These are phyloP conservation scores for Tarenaya hassleriana DNA, from an alignment of 345 rosid genomes.

Conservation along the genomic window DNA sequence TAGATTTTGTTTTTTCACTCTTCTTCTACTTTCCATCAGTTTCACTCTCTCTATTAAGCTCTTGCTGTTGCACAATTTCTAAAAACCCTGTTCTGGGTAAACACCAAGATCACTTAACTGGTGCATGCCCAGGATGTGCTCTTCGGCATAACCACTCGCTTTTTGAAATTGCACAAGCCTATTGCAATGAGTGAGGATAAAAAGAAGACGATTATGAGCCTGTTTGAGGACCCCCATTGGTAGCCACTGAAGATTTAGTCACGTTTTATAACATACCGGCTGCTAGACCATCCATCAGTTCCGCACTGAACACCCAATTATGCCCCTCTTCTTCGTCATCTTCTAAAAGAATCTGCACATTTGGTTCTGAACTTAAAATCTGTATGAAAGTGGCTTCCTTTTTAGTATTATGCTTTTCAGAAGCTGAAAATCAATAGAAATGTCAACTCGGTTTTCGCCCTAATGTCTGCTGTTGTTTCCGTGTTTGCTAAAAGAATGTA, in stretches of 20 bases:
- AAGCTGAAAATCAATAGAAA: not conserved
- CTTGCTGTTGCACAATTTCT: slow-evolving; percentile 53
- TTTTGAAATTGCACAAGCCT: slow-evolving; percentile 96
- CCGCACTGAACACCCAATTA: too few species aligned
- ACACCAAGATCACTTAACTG: slow-evolving; percentile 90
- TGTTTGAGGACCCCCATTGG: slow-evolving; percentile 87
- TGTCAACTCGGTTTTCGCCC: too few species aligned
- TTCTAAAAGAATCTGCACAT: not conserved
- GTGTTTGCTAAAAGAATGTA: not conserved
- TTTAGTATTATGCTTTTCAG: not conserved
- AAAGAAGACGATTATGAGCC: slow-evolving; percentile 85
- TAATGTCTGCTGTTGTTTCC: not conserved
- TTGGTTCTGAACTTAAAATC: too few species aligned
- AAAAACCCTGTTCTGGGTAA: slow-evolving; percentile 68
- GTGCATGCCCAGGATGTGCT: slow-evolving; percentile 72
- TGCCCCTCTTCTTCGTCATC: too few species aligned
- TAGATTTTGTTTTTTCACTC: slow-evolving; percentile 27
- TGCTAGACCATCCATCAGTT: too few species aligned
- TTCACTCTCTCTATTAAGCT: slow-evolving; percentile 35
- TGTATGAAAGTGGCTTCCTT: not conserved
- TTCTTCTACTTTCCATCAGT: slow-evolving; percentile 40
- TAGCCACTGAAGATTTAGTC: too few species aligned
- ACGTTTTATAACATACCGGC: too few species aligned
- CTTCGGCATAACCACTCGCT: slow-evolving; percentile 78
- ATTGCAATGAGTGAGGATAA: slow-evolving; percentile 86